Evolutionary conservation across 257 asterid species (phyloP).

Genomic region (Forsythia suspensa): DNA sequence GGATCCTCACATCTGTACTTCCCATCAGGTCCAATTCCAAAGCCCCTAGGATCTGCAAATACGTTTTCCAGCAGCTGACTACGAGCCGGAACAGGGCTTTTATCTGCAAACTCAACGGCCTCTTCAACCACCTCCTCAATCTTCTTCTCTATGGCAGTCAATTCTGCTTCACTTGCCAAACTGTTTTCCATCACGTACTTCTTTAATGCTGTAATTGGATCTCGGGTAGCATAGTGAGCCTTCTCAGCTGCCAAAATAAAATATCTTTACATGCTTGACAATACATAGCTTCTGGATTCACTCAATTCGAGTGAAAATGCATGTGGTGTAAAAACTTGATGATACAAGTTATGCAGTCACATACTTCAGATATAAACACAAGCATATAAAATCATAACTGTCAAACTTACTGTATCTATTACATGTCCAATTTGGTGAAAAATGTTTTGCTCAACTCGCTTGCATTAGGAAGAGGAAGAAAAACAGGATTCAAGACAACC

Average conservation of each 20-base stretch:
- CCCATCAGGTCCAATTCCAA: conserved; percentile 94
- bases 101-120: conserved; percentile 87
- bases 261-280: background rate
- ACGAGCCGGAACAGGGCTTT: conserved; percentile 82
- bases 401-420: background rate
- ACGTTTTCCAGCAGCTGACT: conserved; percentile 91
- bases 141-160: conserved; percentile 81
- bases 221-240: conserved; percentile 85
- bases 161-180: conserved; percentile 69
- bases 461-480: background rate
- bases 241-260: conserved; percentile 77
- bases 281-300: background rate
- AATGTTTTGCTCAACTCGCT: background rate
- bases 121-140: conserved; percentile 86
- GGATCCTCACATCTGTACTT: conserved; percentile 98
- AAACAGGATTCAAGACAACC: background rate
- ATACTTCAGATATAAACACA: background rate
- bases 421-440: background rate
- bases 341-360: background rate
- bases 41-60: conserved; percentile 92
- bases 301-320: background rate
- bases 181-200: conserved; percentile 74
- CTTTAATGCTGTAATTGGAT: conserved; percentile 76
- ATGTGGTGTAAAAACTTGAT: background rate
- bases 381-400: background rate